Evolutionary conservation across 2,329 filamentous ascomycete species (phyloP), one percentile per base, ranked within the genome.

Genomic region (Diaporthe sp.): DNA sequence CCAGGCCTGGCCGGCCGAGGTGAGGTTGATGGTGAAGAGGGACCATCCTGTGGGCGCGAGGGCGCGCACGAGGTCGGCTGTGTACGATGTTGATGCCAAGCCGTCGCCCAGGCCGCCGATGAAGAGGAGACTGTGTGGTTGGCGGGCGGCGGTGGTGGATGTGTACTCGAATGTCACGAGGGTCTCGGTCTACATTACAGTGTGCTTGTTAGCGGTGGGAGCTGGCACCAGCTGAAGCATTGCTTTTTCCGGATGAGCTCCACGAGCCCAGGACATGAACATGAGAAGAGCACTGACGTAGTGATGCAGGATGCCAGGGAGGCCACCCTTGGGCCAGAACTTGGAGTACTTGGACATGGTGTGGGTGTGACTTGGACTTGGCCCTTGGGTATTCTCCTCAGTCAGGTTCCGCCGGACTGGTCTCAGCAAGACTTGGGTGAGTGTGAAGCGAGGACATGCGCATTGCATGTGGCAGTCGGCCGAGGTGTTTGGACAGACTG

Each of bases 41-140:
- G 86, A 85, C 27, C 82, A 83, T 73, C 77, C 76, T 3, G 81
- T 82, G 47, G 78, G 76, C 30, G 79, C 77, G 53, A 90, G 82
- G 0, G 81, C 77, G 30, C 79, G 71, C 5, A 87, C 85, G 71
- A 90, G 82, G 9, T 81, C 77, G 66, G 83, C 77, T 3, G 87
- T 86, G 80, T 90, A 90, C 4, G 81, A 77, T 13, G 88, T 86
- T 17, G 85, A 86, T 58, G 87, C 83, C 35, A 88, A 82, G 37
- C 87, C 87, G 78, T 90, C 88, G 66, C 84, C 84, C 8, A 90
- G 84, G 53, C 88, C 88, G 71, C 86, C 88, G 73, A 90, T 81
- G 82, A 86, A 90, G 76, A 90, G 80, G 71, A 90, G 79, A 27
- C 84, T 88, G 81, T 89, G 84, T 17, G 81, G 82, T 76, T 83